Evolutionary conservation across 768 basidiomycete species (phyloP).

Genomic region (Heimioporus sp.): DNA sequence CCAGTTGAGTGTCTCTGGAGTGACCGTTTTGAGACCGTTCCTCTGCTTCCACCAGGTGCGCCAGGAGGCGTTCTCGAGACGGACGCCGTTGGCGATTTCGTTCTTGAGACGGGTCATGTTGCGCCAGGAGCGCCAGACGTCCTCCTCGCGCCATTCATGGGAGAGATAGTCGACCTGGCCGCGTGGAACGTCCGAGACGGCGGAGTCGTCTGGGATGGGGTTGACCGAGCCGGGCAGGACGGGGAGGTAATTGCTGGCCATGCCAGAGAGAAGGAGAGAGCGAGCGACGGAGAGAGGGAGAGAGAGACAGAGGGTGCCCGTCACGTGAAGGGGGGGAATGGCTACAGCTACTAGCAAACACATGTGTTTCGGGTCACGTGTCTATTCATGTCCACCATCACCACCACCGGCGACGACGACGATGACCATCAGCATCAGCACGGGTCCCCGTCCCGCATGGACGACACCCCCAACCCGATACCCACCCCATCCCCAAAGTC

Average conservation of each 20-base stretch:
- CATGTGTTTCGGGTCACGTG: no score
- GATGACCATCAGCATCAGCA: no score
- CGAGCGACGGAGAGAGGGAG: no score
- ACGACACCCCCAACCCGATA: no score
- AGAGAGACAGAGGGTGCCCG: background rate
- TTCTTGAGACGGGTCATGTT: slow-evolving; percentile 98
- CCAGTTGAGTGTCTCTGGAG: slow-evolving; percentile 98
- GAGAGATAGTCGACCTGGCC: slow-evolving; percentile 99
- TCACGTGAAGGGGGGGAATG: background rate
- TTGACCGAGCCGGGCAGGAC: slow-evolving; percentile 66
- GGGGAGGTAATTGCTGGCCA: slow-evolving; percentile 72
- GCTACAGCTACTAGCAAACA: no score
- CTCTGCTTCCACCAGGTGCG: slow-evolving; percentile 99
- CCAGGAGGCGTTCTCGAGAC: slow-evolving; percentile 98
- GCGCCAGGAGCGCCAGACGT: slow-evolving; percentile 98
- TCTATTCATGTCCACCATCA: no score
- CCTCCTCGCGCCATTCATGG: slow-evolving; percentile 96
- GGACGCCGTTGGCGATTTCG: slow-evolving; percentile 91
- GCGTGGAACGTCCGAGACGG: slow-evolving; percentile 78
- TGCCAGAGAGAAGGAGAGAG: no score
- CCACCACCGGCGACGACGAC: no score
- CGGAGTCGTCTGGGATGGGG: slow-evolving; percentile 68
- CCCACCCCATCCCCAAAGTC: no score
- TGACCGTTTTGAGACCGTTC: slow-evolving; percentile 91
- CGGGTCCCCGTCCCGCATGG: no score